phyloP scores from a whole-genome alignment of 352 stramenopile genomes.

The Peronospora destructor region DNA sequence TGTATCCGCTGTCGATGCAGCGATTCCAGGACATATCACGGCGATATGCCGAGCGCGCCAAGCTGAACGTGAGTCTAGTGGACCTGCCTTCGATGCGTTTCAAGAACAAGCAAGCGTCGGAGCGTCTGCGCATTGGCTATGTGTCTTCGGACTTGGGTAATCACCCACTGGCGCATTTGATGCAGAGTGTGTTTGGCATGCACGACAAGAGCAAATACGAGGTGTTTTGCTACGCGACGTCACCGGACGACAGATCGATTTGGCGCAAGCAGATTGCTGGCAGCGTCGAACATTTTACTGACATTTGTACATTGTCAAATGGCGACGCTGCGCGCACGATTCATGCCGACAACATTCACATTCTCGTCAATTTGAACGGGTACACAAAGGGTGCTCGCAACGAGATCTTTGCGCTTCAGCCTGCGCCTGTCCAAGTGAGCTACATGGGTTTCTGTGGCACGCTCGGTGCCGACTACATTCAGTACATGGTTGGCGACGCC shows the following conservation, averaged over 20 bases:
- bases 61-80: constrained; percentile 83
- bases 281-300: constrained; percentile 86
- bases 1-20: constrained; percentile 84
- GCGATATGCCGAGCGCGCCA: constrained; percentile 76
- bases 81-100: constrained; percentile 69
- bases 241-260: constrained; percentile 62
- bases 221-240: constrained; percentile 87
- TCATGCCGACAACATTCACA: constrained; percentile 77
- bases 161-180: constrained; percentile 87
- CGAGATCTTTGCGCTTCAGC: constrained; percentile 90
- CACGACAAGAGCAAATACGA: constrained; percentile 85
- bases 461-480: constrained; percentile 87
- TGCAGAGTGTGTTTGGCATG: constrained; percentile 88
- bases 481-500: constrained; percentile 90
- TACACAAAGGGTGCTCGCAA: constrained; percentile 90
- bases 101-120: constrained; percentile 51
- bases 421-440: constrained; percentile 84
- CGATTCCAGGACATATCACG: constrained; percentile 69
- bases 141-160: constrained; percentile 89
- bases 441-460: constrained; percentile 90
- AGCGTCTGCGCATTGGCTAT: constrained; percentile 84
- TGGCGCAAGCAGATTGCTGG: constrained; percentile 77
- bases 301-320: constrained; percentile 63
- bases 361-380: constrained; percentile 90
- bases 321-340: constrained; percentile 78